These are phyloP conservation scores for Hypoxylon sp. DNA, from an alignment of 2,329 filamentous ascomycete genomes.

Conservation along the genomic window DNA sequence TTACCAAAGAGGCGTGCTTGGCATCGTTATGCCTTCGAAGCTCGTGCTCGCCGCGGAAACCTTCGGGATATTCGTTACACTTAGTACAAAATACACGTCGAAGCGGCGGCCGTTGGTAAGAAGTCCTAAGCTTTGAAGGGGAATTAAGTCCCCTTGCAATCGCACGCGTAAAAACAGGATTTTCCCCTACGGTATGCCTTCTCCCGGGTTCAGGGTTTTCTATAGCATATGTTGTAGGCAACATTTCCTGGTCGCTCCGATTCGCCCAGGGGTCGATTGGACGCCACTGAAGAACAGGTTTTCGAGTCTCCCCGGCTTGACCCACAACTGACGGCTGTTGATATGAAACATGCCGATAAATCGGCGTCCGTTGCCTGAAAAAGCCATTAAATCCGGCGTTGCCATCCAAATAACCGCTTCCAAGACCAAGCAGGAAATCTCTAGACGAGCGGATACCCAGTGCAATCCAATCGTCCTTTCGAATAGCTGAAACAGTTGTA, in stretches of 20 bases:
- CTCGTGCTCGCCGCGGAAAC: conserved; percentile 93
- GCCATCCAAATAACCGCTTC: conserved; percentile 59
- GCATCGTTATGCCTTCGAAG: conserved; percentile 76
- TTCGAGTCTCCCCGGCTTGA: conserved; percentile 55
- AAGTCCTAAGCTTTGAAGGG: conserved; percentile 60
- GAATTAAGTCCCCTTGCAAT: conserved; percentile 60
- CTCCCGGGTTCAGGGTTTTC: conserved; percentile 52
- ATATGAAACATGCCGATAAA: conserved; percentile 53
- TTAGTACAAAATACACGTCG: conserved; percentile 82
- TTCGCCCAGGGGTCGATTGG: conserved; percentile 59
- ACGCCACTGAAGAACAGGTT: conserved; percentile 58
- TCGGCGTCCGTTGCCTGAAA: conserved; percentile 57
- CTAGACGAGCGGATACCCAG: conserved; percentile 63
- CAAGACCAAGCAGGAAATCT: conserved; percentile 67
- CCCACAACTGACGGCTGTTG: conserved; percentile 55
- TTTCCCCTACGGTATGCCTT: conserved; percentile 64
- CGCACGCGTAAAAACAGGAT: conserved; percentile 59
- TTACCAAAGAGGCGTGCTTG: conserved; percentile 69
- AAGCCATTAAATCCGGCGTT: conserved; percentile 60
- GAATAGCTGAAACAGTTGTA: conserved; percentile 62
- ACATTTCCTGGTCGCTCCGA: conserved; percentile 49
- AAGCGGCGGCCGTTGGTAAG: conserved; percentile 70
- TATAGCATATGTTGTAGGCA: conserved; percentile 48
- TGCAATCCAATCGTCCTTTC: conserved; percentile 63
- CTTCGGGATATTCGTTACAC: conserved; percentile 86